Conservation (phyloP, 1,284 basidiomycete genomes). For the Cronartium quercuum region DNA sequence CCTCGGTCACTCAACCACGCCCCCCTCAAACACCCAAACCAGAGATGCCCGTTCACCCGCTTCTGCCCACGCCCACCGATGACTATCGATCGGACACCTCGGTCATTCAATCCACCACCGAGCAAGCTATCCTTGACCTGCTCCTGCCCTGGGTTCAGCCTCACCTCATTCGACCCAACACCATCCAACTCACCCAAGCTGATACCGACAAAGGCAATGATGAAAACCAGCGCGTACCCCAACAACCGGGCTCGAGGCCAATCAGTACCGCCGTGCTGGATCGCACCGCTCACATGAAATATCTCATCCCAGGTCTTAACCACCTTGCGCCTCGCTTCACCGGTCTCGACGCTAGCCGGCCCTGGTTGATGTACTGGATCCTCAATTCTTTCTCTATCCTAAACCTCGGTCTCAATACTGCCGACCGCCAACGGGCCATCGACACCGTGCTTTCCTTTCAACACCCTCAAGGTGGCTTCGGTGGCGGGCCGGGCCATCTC, state of each 20-base stretch:
- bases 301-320: constrained; percentile 52
- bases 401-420: constrained; percentile 42
- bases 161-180: constrained; percentile 46
- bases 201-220: constrained; percentile 35
- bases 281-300: constrained; percentile 62
- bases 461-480: constrained; percentile 45
- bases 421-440: constrained; percentile 44
- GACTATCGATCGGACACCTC: constrained; percentile 62
- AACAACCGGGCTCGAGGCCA: constrained; percentile 13
- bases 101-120: constrained; percentile 61
- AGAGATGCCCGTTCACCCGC: constrained; percentile 14
- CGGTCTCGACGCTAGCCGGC: constrained; percentile 82
- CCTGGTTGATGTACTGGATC: constrained; percentile 89
- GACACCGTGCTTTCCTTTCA: constrained; percentile 48
- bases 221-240: constrained; percentile 35
- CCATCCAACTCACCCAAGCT: not conserved
- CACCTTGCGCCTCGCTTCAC: constrained; percentile 64
- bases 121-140: constrained; percentile 57
- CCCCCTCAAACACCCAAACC: too few relatives aligned
- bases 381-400: constrained; percentile 67
- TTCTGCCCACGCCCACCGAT: constrained; percentile 48
- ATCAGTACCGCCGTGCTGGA: constrained; percentile 51
- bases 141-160: constrained; percentile 48
- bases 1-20: too few relatives aligned
- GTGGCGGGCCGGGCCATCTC: constrained; percentile 48